phyloP scores from a whole-genome alignment of 331 rosid genomes.

The Quercus tomentella region DNA sequence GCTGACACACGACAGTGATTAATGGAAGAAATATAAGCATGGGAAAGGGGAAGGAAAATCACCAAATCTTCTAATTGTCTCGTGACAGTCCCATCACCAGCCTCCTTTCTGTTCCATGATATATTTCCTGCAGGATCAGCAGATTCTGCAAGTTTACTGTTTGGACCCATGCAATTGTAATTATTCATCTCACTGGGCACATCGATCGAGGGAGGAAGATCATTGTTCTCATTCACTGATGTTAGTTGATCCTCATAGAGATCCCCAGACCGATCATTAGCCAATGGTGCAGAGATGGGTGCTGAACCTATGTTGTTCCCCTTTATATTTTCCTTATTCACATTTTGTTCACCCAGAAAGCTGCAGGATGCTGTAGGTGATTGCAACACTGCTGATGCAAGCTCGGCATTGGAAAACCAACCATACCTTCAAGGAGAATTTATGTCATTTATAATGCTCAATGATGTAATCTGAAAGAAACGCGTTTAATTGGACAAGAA shows the following conservation, averaged over 20 bases:
- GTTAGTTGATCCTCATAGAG: conserved; percentile 34
- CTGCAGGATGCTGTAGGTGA: conserved; percentile 40
- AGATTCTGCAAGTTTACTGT: conserved; percentile 29
- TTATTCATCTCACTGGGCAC: conserved; percentile 34
- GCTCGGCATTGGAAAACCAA: conserved; percentile 65
- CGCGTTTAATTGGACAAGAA: neutral
- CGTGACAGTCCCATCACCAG: conserved; percentile 38
- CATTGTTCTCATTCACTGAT: conserved; percentile 27
- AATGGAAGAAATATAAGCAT: conserved; percentile 3
- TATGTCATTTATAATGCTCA: conserved; percentile 8
- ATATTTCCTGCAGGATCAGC: conserved; percentile 33
- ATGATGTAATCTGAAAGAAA: neutral
- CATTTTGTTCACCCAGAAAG: conserved; percentile 41
- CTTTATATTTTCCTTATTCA: conserved; percentile 28
- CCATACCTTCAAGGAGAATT: conserved; percentile 78
- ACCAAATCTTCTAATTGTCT: conserved; percentile 59
- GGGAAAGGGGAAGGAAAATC: conserved; percentile 20
- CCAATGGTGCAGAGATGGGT: conserved; percentile 28
- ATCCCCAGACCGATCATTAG: conserved; percentile 37
- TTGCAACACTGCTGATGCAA: conserved; percentile 36
- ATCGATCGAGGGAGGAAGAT: conserved; percentile 25
- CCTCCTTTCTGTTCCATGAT: conserved; percentile 40
- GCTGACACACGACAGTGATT: neutral
- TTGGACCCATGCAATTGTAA: conserved; percentile 21
- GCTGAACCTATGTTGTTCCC: conserved; percentile 33